A percentile compares a stretch with the other conserved stretches of the same genome.
phyloP scores from a whole-genome alignment of 345 rosid species.

The Mangifera indica region DNA sequence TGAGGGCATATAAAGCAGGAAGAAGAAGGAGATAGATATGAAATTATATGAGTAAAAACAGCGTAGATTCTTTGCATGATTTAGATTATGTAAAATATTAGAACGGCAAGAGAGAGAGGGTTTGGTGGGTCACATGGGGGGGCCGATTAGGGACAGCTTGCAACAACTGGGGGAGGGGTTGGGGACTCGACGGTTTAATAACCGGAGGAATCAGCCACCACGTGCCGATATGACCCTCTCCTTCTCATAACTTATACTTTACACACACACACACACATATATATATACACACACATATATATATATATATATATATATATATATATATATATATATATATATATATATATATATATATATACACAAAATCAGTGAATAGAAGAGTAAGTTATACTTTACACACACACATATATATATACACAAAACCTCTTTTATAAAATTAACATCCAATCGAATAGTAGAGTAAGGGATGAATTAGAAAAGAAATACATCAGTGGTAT shows the following conservation, averaged over 20 bases:
- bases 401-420: too few species aligned
- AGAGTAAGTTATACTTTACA: too few species aligned
- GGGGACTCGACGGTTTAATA: conserved; percentile 22
- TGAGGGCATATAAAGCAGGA: neutral
- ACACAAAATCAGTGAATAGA: too few species aligned
- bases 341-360: too few species aligned
- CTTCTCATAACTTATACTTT: conserved; percentile 5
- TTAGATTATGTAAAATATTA: neutral
- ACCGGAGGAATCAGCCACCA: conserved; percentile 44
- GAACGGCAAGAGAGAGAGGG: neutral
- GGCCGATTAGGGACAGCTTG: conserved; percentile 50
- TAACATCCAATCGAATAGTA: too few species aligned
- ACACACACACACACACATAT: too few species aligned
- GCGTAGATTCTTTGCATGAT: neutral
- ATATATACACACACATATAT: too few species aligned
- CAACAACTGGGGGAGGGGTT: conserved; percentile 48
- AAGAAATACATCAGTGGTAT: too few species aligned
- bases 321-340: too few species aligned
- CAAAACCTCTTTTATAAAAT: too few species aligned
- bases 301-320: too few species aligned
- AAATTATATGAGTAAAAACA: neutral
- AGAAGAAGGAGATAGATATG: neutral
- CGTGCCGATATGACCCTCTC: conserved; percentile 50
- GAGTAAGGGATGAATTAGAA: too few species aligned
- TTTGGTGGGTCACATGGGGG: conserved; percentile 47